Conservation (phyloP, 2,329 filamentous ascomycete species). For the Didymellaceae sp. region DNA sequence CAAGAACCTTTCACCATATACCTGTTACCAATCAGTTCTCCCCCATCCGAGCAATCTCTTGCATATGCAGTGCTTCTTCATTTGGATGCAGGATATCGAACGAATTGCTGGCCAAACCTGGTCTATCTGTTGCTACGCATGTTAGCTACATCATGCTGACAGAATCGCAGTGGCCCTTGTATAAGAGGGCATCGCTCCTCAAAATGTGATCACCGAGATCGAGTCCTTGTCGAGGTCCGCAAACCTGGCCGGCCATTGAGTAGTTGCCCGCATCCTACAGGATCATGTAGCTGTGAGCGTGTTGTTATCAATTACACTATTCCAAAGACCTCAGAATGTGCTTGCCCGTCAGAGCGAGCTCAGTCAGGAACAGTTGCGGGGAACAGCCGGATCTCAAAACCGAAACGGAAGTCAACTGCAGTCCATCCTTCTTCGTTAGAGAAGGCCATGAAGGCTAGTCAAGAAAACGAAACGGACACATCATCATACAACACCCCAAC, state of each 20-base stretch:
- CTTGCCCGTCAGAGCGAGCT: slow-evolving; percentile 43
- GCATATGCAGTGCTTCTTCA: too few species aligned
- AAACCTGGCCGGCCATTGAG: slow-evolving; percentile 75
- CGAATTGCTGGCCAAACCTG: background rate
- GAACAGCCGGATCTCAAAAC: slow-evolving; percentile 44
- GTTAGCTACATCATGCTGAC: slow-evolving; percentile 19
- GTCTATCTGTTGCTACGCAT: background rate
- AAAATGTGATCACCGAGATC: slow-evolving; percentile 74
- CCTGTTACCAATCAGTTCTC: too few species aligned
- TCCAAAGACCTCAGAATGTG: slow-evolving; percentile 50
- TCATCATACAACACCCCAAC: slow-evolving; percentile 44
- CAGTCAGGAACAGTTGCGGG: slow-evolving; percentile 31
- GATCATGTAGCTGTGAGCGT: slow-evolving; percentile 67
- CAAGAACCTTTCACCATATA: background rate
- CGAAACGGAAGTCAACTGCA: slow-evolving; percentile 37
- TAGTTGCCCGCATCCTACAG: slow-evolving; percentile 70
- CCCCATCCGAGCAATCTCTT: too few species aligned
- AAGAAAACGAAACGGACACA: slow-evolving; percentile 41
- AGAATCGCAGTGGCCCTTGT: slow-evolving; percentile 67
- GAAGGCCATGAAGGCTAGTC: slow-evolving; percentile 43
- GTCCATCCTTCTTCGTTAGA: slow-evolving; percentile 41
- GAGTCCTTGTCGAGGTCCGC: slow-evolving; percentile 72
- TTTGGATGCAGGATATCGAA: too few species aligned
- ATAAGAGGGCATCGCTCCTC: slow-evolving; percentile 78
- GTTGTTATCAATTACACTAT: slow-evolving; percentile 61